phyloP scores from a whole-genome alignment of 2,329 filamentous ascomycete genomes.

The Diaporthe sp. region DNA sequence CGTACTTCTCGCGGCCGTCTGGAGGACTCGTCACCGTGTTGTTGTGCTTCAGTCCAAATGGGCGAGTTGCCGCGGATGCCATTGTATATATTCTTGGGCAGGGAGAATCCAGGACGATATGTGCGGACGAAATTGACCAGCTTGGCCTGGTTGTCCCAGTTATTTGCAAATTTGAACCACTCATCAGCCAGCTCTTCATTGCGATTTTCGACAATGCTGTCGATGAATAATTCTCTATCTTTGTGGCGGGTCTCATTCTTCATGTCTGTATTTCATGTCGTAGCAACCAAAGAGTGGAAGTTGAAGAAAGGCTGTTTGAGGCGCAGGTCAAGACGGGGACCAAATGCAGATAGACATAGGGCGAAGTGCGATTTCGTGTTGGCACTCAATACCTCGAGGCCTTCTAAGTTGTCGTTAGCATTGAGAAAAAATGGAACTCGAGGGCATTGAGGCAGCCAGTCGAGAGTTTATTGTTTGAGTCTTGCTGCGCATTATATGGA shows the following conservation, averaged over 20 bases:
- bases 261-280: no score
- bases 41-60: slow-evolving; percentile 57
- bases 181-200: neutral
- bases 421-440: no score
- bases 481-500: no score
- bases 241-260: neutral
- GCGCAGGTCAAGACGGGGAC: no score
- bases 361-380: no score
- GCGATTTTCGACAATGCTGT: slow-evolving; percentile 2
- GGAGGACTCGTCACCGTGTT: slow-evolving; percentile 51
- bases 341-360: no score
- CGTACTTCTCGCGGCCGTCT: slow-evolving; percentile 51
- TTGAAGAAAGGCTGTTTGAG: no score
- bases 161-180: neutral
- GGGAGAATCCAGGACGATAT: slow-evolving; percentile 4
- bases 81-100: neutral
- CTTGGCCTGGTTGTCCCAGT: neutral
- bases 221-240: slow-evolving; percentile 5
- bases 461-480: no score
- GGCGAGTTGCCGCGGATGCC: slow-evolving; percentile 42
- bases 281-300: no score
- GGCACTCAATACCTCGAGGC: no score
- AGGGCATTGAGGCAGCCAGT: no score
- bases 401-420: no score
- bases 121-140: slow-evolving; percentile 9